A percentile compares a stretch with the other conserved stretches of the same genome.
phyloP scores from a whole-genome alignment of 148 eudicot species.

The Dianthus caryophyllus region DNA sequence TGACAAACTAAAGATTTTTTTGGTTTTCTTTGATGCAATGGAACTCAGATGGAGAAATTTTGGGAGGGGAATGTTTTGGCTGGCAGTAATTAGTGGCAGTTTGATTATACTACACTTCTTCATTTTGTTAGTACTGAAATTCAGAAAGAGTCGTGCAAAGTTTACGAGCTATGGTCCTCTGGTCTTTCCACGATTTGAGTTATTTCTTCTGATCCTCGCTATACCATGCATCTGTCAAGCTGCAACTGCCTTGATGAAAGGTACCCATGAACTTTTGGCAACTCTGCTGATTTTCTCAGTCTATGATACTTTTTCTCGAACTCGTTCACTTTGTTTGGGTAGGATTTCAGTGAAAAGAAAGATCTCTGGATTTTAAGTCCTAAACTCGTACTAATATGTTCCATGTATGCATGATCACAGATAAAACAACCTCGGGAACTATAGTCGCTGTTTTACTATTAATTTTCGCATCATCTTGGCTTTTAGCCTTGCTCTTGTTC shows the following conservation, averaged over 20 bases:
- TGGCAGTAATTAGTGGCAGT: constrained; percentile 64
- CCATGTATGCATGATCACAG: constrained; percentile 34
- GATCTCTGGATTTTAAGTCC: neutral
- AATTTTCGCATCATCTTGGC: constrained; percentile 41
- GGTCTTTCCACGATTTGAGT: constrained; percentile 77
- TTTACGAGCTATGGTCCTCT: constrained; percentile 59
- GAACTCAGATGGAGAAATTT: constrained; percentile 80
- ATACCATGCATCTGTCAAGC: constrained; percentile 77
- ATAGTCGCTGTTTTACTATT: constrained; percentile 50
- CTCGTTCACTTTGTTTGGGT: neutral
- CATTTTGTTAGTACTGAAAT: constrained; percentile 44
- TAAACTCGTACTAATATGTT: neutral
- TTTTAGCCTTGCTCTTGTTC: constrained; percentile 55
- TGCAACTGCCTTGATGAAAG: constrained; percentile 64
- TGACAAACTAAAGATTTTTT: neutral
- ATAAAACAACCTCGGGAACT: constrained; percentile 48
- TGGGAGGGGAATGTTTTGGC: constrained; percentile 79
- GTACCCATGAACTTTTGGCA: constrained; percentile 23
- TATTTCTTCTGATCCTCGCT: constrained; percentile 68
- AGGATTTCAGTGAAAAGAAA: too few species aligned
- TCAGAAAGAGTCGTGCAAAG: constrained; percentile 39
- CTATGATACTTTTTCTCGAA: constrained; percentile 1
- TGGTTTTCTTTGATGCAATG: constrained; percentile 1
- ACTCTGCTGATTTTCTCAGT: neutral
- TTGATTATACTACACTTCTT: constrained; percentile 53